These are phyloP conservation scores for Clarkia xantiana DNA, from an alignment of 345 rosid genomes.

Conservation along the genomic window DNA sequence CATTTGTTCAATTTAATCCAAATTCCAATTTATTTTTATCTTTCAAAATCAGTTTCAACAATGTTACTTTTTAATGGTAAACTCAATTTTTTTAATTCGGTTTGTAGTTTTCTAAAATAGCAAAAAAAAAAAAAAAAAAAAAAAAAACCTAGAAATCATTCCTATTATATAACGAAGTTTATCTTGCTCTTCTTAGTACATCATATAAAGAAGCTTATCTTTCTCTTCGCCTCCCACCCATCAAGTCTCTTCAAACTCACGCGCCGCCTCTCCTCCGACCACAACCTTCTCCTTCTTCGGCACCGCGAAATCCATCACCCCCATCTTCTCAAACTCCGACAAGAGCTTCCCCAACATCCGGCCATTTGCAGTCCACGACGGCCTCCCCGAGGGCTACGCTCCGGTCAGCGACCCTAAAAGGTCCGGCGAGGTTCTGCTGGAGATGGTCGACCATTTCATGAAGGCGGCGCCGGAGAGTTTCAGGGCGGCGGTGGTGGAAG, in stretches of 20 bases:
- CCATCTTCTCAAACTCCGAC: neutral
- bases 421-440: conserved; percentile 10
- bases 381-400: conserved; percentile 13
- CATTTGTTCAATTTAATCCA: too few species aligned
- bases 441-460: conserved; percentile 16
- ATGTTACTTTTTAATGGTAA: too few species aligned
- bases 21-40: too few species aligned
- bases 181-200: too few species aligned
- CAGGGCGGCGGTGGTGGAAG: conserved; percentile 12
- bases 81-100: too few species aligned
- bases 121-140: too few species aligned
- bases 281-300: conserved; percentile 10
- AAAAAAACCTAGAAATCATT: too few species aligned
- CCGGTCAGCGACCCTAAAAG: neutral
- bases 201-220: too few species aligned
- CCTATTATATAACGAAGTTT: too few species aligned
- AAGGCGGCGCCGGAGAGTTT: conserved; percentile 19
- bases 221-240: conserved; percentile 23
- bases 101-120: too few species aligned
- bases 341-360: conserved; percentile 5
- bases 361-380: conserved; percentile 13
- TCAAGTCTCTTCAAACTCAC: conserved; percentile 17
- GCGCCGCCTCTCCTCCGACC: conserved; percentile 8
- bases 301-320: conserved; percentile 5
- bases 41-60: too few species aligned